These are phyloP conservation scores for Botrytis elliptica DNA, from an alignment of 2,329 filamentous ascomycete genomes.

Conservation along the genomic window DNA sequence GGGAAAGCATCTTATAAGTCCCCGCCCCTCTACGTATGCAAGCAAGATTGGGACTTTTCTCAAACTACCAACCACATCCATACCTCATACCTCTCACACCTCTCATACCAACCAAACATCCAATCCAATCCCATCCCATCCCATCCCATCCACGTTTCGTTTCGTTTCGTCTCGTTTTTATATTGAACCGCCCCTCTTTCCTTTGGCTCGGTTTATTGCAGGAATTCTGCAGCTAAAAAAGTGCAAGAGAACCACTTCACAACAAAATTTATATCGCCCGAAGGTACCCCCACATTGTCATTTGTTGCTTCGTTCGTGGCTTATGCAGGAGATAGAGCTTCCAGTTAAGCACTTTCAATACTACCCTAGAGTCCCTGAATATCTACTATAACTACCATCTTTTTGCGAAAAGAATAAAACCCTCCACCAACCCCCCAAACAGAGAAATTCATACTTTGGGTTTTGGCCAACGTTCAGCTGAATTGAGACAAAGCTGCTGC, in stretches of 20 bases:
- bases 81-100: neutral
- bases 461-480: slow-evolving; percentile 23
- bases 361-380: slow-evolving; percentile 9
- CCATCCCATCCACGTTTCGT: neutral
- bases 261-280: neutral
- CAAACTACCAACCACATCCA: slow-evolving; percentile 1
- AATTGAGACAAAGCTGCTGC: slow-evolving; percentile 31
- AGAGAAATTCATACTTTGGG: neutral
- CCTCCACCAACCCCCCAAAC: slow-evolving; percentile 9
- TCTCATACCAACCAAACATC: neutral
- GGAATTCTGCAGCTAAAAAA: slow-evolving; percentile 6
- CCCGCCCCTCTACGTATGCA: slow-evolving; percentile 21
- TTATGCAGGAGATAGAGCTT: slow-evolving; percentile 22
- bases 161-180: neutral
- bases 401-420: slow-evolving; percentile 17
- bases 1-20: slow-evolving; percentile 16
- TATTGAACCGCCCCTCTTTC: neutral
- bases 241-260: slow-evolving; percentile 11
- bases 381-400: neutral
- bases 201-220: neutral
- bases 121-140: neutral
- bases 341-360: slow-evolving; percentile 5
- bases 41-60: slow-evolving; percentile 3
- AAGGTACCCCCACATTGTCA: slow-evolving; percentile 14
- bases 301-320: slow-evolving; percentile 10